phyloP scores from a whole-genome alignment of 345 rosid species.

The Hibiscus mutabilis region DNA sequence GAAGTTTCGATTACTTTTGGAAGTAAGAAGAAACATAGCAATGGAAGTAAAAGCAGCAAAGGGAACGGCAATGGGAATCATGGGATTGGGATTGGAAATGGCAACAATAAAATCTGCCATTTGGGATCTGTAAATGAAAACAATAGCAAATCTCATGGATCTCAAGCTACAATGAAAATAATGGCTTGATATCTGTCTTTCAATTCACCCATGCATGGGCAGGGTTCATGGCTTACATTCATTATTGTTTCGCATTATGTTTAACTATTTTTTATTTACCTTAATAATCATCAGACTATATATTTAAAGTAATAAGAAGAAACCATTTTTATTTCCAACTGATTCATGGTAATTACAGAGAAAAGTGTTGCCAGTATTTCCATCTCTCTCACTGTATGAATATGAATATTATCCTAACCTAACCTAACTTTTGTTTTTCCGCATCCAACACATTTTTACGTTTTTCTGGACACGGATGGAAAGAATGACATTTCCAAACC shows the following conservation, averaged over 20 bases:
- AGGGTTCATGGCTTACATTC: too few species aligned
- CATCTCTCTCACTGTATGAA: too few species aligned
- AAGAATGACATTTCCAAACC: too few species aligned
- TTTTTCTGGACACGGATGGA: background rate
- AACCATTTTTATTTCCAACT: background rate
- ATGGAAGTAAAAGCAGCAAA: background rate
- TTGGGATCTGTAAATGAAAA: conserved; percentile 44
- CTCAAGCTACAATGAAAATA: too few species aligned
- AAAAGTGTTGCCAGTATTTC: background rate
- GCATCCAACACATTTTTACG: too few species aligned
- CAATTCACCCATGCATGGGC: background rate
- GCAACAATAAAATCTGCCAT: conserved; percentile 28
- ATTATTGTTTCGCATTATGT: too few species aligned
- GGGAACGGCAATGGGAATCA: background rate
- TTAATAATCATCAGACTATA: too few species aligned
- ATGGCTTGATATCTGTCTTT: background rate
- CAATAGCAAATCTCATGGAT: conserved; percentile 16
- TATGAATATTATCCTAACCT: too few species aligned
- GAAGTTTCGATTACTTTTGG: conserved; percentile 88
- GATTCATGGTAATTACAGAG: background rate
- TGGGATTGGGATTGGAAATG: background rate
- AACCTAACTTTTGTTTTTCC: background rate
- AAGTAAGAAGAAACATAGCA: conserved; percentile 24
- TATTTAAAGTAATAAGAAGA: background rate
- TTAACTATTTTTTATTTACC: too few species aligned